Evolutionary conservation across 2,329 filamentous ascomycete genomes (phyloP).

Genomic region (Cercospora zeina): DNA sequence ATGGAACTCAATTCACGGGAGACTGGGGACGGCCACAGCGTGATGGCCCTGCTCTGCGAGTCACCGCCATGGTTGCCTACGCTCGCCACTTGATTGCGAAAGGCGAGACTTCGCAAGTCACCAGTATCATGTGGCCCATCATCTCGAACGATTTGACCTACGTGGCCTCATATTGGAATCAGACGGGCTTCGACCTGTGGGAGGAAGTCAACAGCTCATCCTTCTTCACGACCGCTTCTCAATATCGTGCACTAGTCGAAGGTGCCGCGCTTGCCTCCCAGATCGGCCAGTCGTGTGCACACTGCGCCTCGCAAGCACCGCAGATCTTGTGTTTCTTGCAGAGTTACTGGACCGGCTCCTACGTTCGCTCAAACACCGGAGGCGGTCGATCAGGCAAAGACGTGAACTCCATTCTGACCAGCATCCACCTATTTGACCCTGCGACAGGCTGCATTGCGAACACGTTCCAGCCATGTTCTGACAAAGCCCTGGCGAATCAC

Average conservation of each 20-base stretch:
- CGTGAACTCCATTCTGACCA: conserved; percentile 63
- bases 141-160: conserved; percentile 75
- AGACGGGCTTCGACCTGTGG: conserved; percentile 73
- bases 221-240: conserved; percentile 73
- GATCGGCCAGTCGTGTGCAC: conserved; percentile 61
- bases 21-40: conserved; percentile 76
- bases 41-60: conserved; percentile 75
- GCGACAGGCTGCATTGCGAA: conserved; percentile 61
- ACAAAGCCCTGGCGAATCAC: conserved; percentile 64
- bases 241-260: conserved; percentile 65
- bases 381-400: conserved; percentile 68
- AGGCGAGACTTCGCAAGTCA: conserved; percentile 47
- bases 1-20: conserved; percentile 54
- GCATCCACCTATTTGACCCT: conserved; percentile 66
- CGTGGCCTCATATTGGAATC: conserved; percentile 66
- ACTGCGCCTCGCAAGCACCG: conserved; percentile 65
- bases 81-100: conserved; percentile 64
- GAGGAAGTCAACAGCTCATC: conserved; percentile 75
- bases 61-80: conserved; percentile 71
- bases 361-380: conserved; percentile 67
- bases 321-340: conserved; percentile 73
- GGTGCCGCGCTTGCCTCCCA: conserved; percentile 65
- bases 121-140: conserved; percentile 67
- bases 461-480: conserved; percentile 77
- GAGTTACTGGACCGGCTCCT: conserved; percentile 69